Conservation (phyloP, 768 basidiomycete genomes). For the Hortiboletus flavorubellus region DNA sequence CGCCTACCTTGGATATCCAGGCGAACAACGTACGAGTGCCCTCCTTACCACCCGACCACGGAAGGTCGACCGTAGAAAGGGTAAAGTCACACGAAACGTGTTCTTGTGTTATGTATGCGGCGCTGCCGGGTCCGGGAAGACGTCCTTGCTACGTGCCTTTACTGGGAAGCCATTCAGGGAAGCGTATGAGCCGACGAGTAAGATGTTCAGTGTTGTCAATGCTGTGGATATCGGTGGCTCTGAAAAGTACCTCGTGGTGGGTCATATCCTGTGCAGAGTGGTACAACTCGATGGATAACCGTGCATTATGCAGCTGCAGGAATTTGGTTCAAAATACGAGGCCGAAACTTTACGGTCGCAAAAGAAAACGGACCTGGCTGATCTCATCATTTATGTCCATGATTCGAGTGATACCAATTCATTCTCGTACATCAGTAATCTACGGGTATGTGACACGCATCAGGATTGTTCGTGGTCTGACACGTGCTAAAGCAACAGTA, state of each 20-base stretch:
- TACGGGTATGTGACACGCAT: conserved; percentile 59
- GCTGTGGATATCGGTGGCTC: conserved; percentile 91
- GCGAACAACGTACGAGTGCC: conserved; percentile 75
- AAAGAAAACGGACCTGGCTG: conserved; percentile 89
- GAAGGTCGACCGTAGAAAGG: conserved; percentile 80
- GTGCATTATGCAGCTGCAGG: conserved; percentile 69
- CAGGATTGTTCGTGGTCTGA: conserved; percentile 10
- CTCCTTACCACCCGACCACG: conserved; percentile 82
- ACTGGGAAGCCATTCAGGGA: conserved; percentile 75
- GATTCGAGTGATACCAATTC: conserved; percentile 99
- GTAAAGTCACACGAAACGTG: conserved; percentile 86
- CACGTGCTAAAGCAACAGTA: conserved; percentile 81
- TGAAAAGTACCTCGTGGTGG: conserved; percentile 94
- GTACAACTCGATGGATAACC: neutral
- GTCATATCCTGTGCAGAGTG: conserved; percentile 44
- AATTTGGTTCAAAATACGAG: conserved; percentile 96
- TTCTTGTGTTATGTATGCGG: conserved; percentile 94
- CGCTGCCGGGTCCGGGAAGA: conserved; percentile 95
- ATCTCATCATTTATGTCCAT: conserved; percentile 93
- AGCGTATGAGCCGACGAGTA: conserved; percentile 84
- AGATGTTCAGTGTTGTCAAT: conserved; percentile 90
- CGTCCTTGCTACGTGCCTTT: conserved; percentile 79
- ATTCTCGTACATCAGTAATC: conserved; percentile 96
- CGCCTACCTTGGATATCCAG: conserved; percentile 90
- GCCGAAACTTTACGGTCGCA: conserved; percentile 82